Evolutionary conservation across 768 basidiomycete genomes (phyloP), one percentile per base, ranked within the genome.

Genomic region (Suillus discolor): DNA sequence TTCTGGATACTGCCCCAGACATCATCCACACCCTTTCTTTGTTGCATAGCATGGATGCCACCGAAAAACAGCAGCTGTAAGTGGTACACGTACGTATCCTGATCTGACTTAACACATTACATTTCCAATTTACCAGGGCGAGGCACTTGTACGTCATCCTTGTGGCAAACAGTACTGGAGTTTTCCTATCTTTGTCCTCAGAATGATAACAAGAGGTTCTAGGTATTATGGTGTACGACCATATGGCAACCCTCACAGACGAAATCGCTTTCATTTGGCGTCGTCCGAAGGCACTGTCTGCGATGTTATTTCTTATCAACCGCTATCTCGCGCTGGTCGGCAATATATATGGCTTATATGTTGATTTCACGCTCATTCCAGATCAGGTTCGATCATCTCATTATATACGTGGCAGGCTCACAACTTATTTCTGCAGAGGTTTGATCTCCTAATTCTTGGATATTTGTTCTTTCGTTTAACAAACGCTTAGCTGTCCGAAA

Each of bases 211-310:
- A 44, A 12, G 5, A 18, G 23, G 18, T 23, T 36, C n/a, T 66
- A 78, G 77, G 67, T 12, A 31, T 78, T 0, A 61, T 77, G 44
- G 70, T 72, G 39, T 78, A 77, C 66, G 77, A 78, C 69, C 70
- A 71, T 62, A 4, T 72, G 41, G 55, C 75, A 42, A 78, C 77
- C 5, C 68, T 77, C 34, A 62, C 68, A 28, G 70, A 71, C 25
- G 85, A 86, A 68, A 70, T 84, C 39, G 68, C 72, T 20, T 77
- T 79, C 61, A 69, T 87, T 4, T 87, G 86, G 86, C 72, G 72
- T 62, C 75, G 78, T 55, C 79, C 78, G 1, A 80, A 79, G 62
- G 76, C 73, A 0, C 61, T 67, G 15, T 80, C 82, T 65, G 75
- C 82, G 1, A 77, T 78, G 34, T 76, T 80, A 70, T 87, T 86